A percentile compares a stretch with the other conserved stretches of the same genome.
Evolutionary conservation across 2,329 filamentous ascomycete species (phyloP).

Genomic region (Pseudogymnoascus destructans): DNA sequence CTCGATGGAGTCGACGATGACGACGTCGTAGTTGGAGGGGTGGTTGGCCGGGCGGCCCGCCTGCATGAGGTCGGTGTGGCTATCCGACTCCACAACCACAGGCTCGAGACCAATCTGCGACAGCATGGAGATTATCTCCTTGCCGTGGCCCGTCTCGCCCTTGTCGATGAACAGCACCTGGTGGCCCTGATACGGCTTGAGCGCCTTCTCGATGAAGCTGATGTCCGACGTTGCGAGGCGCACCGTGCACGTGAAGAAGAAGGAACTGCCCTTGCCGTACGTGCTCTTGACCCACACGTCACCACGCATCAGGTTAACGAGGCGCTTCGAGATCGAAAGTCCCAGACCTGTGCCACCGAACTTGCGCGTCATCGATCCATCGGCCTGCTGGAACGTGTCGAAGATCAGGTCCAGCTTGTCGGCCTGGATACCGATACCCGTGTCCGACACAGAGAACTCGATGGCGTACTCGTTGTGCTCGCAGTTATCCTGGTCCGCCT

Average conservation of each 20-base stretch:
- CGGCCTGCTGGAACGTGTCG: constrained; percentile 97
- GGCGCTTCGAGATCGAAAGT: constrained; percentile 84
- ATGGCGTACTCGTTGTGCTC: constrained; percentile 73
- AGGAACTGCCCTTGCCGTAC: constrained; percentile 81
- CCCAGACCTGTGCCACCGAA: constrained; percentile 92
- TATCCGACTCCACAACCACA: constrained; percentile 70
- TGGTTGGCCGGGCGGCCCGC: constrained; percentile 36
- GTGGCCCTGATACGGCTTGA: constrained; percentile 83
- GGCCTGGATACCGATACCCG: constrained; percentile 87
- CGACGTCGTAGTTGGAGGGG: constrained; percentile 63
- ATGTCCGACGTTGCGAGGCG: constrained; percentile 71
- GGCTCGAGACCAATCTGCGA: constrained; percentile 67
- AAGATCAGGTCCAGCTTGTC: constrained; percentile 97
- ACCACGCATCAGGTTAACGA: constrained; percentile 93
- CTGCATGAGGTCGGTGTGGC: constrained; percentile 43
- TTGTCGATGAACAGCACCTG: constrained; percentile 93
- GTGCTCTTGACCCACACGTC: constrained; percentile 93
- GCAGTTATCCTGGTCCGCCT: constrained; percentile 52
- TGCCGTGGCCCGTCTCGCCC: constrained; percentile 62
- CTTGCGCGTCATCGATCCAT: constrained; percentile 89
- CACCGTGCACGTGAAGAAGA: constrained; percentile 92
- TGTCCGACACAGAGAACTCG: constrained; percentile 91
- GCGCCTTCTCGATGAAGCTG: constrained; percentile 63
- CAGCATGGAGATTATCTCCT: constrained; percentile 68
- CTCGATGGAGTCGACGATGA: constrained; percentile 87